Conservation (phyloP, 163 green algal genomes). For the Prototheca cutis region DNA sequence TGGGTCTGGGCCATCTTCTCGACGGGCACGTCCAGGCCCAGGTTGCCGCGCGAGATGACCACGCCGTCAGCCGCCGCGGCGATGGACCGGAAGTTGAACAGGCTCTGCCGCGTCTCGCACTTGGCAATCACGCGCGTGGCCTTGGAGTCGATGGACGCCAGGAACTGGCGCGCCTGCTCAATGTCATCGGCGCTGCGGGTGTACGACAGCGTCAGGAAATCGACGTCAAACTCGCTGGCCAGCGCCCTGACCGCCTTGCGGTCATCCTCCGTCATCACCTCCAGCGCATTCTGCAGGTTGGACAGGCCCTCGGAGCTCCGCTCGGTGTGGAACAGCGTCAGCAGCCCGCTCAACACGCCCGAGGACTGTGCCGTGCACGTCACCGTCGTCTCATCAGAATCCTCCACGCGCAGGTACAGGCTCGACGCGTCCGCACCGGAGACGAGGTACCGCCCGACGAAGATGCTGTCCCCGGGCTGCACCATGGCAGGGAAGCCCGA, state of each 20-base stretch:
- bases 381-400: conserved; percentile 44
- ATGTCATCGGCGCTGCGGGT: conserved; percentile 55
- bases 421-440: conserved; percentile 49
- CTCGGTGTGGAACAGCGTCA: conserved; percentile 82
- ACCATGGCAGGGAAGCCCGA: conserved; percentile 49
- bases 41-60: conserved; percentile 72
- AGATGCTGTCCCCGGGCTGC: conserved; percentile 64
- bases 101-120: conserved; percentile 63
- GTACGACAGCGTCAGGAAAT: conserved; percentile 77
- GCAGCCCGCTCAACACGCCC: conserved; percentile 60
- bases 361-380: conserved; percentile 48
- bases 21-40: conserved; percentile 65
- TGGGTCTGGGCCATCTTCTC: conserved; percentile 28
- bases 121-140: conserved; percentile 61
- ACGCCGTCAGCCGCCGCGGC: conserved; percentile 68
- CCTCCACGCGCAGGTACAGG: conserved; percentile 48
- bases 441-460: conserved; percentile 52
- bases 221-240: conserved; percentile 56
- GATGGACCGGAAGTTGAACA: conserved; percentile 70
- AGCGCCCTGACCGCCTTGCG: conserved; percentile 28
- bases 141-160: conserved; percentile 52
- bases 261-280: conserved; percentile 36
- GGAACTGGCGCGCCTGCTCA: conserved; percentile 50
- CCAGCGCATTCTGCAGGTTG: conserved; percentile 58
- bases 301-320: conserved; percentile 36